phyloP scores from a whole-genome alignment of 805 yeast species.

The Wickerhamiella sorbophila region DNA sequence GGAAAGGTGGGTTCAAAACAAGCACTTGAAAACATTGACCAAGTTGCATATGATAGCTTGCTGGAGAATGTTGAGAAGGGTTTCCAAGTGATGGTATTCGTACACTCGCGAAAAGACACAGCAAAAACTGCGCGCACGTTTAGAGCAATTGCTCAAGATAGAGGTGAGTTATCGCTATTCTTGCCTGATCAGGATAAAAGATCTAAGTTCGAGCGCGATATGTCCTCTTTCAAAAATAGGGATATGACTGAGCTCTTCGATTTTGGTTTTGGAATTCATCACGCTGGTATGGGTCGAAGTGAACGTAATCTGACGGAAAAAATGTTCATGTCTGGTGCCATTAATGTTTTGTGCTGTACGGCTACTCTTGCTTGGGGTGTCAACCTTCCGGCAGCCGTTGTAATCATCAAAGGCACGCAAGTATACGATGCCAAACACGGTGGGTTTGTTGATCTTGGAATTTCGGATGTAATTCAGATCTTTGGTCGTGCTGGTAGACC shows the following conservation, averaged over 20 bases:
- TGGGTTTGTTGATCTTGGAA: constrained; percentile 86
- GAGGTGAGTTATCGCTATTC: constrained; percentile 40
- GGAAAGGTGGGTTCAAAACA: constrained; percentile 72
- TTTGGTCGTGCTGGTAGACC: constrained; percentile 99
- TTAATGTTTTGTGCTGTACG: constrained; percentile 85
- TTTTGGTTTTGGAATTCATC: constrained; percentile 83
- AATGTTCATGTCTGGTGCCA: constrained; percentile 73
- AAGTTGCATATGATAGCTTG: constrained; percentile 61
- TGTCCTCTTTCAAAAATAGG: constrained; percentile 51
- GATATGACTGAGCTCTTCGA: constrained; percentile 56
- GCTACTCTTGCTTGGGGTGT: constrained; percentile 99
- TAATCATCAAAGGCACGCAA: constrained; percentile 90
- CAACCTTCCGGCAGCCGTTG: constrained; percentile 95
- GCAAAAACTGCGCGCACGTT: constrained; percentile 66
- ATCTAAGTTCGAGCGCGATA: constrained; percentile 37
- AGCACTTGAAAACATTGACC: constrained; percentile 40
- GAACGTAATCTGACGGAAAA: constrained; percentile 85
- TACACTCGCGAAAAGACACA: constrained; percentile 88
- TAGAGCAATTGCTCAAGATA: constrained; percentile 48
- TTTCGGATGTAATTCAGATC: constrained; percentile 92
- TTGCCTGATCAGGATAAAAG: constrained; percentile 36
- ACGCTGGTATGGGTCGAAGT: constrained; percentile 89
- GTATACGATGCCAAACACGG: constrained; percentile 90
- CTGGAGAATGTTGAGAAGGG: constrained; percentile 52
- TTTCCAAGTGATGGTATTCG: constrained; percentile 91